Evolutionary conservation across 2,329 filamentous ascomycete genomes (phyloP), one percentile per base, ranked within the genome.

Genomic region (Ascochyta rabiei): DNA sequence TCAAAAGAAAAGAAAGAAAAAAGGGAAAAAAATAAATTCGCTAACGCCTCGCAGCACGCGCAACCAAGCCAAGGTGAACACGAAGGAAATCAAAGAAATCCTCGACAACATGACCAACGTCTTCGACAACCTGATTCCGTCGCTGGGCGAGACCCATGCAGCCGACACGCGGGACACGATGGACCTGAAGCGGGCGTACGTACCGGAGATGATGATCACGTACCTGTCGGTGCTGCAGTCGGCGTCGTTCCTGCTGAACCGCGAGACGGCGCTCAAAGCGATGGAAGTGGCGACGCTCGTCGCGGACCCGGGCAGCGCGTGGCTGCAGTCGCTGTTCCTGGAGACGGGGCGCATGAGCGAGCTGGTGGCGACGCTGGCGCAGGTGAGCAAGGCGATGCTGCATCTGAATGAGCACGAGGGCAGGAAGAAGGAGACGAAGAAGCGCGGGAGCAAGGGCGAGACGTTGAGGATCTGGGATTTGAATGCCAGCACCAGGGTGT

Each of bases 261-360:
- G 91, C 38, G 90, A 93, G 54, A 84, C 89, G 61, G 81, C 96
- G 16, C 82, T 95, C 23, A 87, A 93, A 69, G 90, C 88, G 66
- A 93, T 99, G 89, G 90, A 96, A 55, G 80, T 99, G 15, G 88
- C 91, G 1, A 86, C 87, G 1, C 72, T 87, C 2, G 83, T 96
- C 45, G 91, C 93, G 2, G 65, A 71, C 13, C 59, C 63, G 23
- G 53, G 57, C 2, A 70, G 66, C 28, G 59, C 57, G 38, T 73
- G 68, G 63, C 56, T 81, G 19, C 70, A 75, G 18, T 66, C 69
- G 23, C 60, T 68, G 26, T 76, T 81, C 47, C 41, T 76, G 30
- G 51, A 74, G 38, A 75, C 76, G 1, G 73, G 74, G 1, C 59
- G 77, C 26, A 80, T 81, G 78, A 65, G 70, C 19, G 77, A 80